Evolutionary conservation across 1,284 basidiomycete species (phyloP).

Genomic region (Fomitiporia mediterranea): DNA sequence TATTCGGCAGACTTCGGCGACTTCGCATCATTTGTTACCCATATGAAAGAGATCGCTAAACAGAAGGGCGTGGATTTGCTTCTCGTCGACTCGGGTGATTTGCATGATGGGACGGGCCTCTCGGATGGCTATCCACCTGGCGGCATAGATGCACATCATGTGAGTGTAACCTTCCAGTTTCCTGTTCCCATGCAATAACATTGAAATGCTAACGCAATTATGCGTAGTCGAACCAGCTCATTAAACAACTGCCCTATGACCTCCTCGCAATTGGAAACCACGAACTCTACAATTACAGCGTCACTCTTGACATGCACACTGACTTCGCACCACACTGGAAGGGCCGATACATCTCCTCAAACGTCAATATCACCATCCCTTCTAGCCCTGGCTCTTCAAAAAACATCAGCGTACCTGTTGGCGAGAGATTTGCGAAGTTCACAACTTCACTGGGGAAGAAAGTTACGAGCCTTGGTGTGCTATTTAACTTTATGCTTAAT

Average conservation of each 20-base stretch:
- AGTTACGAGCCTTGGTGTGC: slow-evolving; percentile 77
- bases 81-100: slow-evolving; percentile 69
- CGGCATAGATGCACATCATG: slow-evolving; percentile 69
- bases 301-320: slow-evolving; percentile 71
- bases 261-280: slow-evolving; percentile 86
- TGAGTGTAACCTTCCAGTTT: slow-evolving; percentile 28
- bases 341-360: slow-evolving; percentile 78
- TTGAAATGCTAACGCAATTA: slow-evolving; percentile 1
- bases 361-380: slow-evolving; percentile 75
- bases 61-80: slow-evolving; percentile 65
- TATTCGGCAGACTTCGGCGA: slow-evolving; percentile 71
- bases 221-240: slow-evolving; percentile 59
- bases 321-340: slow-evolving; percentile 71
- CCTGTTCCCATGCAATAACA: neutral
- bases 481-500: slow-evolving; percentile 69
- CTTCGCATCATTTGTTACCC: slow-evolving; percentile 74
- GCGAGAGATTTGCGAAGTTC: slow-evolving; percentile 70
- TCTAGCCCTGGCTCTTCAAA: slow-evolving; percentile 36
- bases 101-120: slow-evolving; percentile 79
- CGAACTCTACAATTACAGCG: slow-evolving; percentile 77
- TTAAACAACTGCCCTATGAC: slow-evolving; percentile 77
- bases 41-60: slow-evolving; percentile 71
- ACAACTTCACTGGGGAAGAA: slow-evolving; percentile 54
- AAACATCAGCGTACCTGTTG: slow-evolving; percentile 55
- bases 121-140: slow-evolving; percentile 69